A percentile compares a stretch with the other conserved stretches of the same genome.
Conservation (phyloP, 23 red algal species). For the Gracilaria gracilis region DNA sequence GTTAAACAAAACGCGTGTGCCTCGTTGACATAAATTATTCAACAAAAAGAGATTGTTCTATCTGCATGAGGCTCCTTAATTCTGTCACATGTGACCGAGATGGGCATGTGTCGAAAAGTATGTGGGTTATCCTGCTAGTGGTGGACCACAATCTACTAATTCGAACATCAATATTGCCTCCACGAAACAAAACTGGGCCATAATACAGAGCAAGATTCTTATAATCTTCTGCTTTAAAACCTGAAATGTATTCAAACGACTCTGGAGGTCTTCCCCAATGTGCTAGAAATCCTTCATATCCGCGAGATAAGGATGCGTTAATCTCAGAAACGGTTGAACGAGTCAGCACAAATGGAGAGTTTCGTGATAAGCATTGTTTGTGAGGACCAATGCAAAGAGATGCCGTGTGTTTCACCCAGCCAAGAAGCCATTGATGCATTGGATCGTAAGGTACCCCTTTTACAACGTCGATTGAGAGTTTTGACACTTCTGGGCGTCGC, state of each 20-base stretch:
- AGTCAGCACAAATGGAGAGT: background rate
- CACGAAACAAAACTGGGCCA: background rate
- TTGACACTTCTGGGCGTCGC: no score
- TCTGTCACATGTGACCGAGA: background rate
- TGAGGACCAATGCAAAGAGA: background rate
- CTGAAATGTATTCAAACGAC: background rate
- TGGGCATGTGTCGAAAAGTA: conserved; percentile 4
- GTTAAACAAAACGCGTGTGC: background rate
- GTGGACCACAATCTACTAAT: background rate
- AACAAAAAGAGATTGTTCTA: background rate
- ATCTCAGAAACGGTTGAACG: background rate
- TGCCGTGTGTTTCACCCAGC: no score
- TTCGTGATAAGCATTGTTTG: background rate
- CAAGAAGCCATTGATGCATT: no score
- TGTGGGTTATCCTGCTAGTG: background rate
- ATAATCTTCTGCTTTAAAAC: conserved; percentile 14
- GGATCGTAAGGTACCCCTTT: no score
- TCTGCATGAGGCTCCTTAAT: background rate
- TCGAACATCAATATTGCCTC: background rate
- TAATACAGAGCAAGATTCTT: conserved; percentile 8
- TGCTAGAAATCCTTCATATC: background rate
- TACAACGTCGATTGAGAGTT: no score
- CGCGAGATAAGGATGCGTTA: background rate
- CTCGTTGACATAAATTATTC: no score
- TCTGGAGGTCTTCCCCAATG: background rate